Percentiles rank a stretch among this genome's conserved stretches.
These are phyloP conservation scores for Protostelium mycophagum DNA, from an alignment of 78 protist species.

Conservation along the genomic window DNA sequence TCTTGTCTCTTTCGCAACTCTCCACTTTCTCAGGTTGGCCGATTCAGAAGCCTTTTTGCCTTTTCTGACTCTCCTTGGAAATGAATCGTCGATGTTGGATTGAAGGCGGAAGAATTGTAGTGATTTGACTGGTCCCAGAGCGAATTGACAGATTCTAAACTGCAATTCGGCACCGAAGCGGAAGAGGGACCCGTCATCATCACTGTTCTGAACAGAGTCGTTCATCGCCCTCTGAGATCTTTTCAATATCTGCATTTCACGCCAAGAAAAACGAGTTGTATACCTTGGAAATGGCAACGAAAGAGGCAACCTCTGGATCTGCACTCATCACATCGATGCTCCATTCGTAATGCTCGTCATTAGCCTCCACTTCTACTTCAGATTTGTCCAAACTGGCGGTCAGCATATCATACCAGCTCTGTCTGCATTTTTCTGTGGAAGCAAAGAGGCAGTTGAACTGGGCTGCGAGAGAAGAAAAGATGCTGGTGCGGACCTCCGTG, in stretches of 20 bases:
- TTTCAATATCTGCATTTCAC: too few relatives aligned
- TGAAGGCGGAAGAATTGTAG: background rate
- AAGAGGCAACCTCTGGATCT: background rate
- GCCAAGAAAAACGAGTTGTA: too few relatives aligned
- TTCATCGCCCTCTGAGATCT: background rate
- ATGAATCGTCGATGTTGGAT: too few relatives aligned
- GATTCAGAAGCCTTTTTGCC: too few relatives aligned
- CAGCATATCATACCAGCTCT: background rate
- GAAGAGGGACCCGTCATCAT: background rate
- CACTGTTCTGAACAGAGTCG: background rate
- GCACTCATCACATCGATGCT: background rate
- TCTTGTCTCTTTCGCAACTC: too few relatives aligned
- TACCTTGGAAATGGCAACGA: background rate
- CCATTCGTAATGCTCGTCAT: background rate
- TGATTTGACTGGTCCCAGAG: background rate
- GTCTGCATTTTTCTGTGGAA: background rate
- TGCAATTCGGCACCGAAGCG: background rate
- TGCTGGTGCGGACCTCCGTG: background rate
- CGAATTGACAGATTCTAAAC: background rate
- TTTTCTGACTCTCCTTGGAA: too few relatives aligned
- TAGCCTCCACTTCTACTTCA: background rate
- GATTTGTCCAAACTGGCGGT: background rate
- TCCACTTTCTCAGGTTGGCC: too few relatives aligned
- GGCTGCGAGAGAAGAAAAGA: background rate
- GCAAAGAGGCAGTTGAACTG: background rate